Evolutionary conservation across 495 filamentous ascomycete genomes (phyloP).

Genomic region (Darksidea phi): DNA sequence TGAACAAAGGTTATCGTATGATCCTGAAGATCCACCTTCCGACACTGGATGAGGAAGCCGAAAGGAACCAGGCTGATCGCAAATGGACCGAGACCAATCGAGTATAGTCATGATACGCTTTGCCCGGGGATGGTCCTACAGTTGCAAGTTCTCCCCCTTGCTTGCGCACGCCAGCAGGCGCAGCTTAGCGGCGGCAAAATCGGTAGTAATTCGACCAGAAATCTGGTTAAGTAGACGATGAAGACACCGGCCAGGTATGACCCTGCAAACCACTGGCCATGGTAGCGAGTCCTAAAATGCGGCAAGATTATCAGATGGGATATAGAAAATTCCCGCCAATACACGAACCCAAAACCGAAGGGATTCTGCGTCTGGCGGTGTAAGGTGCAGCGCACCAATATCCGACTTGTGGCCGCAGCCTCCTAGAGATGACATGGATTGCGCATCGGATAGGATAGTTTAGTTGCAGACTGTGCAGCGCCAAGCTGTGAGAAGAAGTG

Average conservation of each 20-base stretch:
- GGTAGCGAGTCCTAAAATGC: slow-evolving; percentile 6
- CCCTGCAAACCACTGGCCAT: slow-evolving; percentile 1
- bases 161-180: neutral
- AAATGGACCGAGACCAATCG: too few species aligned
- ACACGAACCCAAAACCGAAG: neutral
- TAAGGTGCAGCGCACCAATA: neutral
- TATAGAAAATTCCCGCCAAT: slow-evolving; percentile 8
- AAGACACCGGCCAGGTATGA: neutral
- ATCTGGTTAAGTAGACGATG: neutral
- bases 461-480: slow-evolving; percentile 1
- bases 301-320: slow-evolving; percentile 1
- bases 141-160: neutral
- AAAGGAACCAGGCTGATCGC: too few species aligned
- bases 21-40: too few species aligned
- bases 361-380: slow-evolving; percentile 4
- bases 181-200: neutral
- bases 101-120: neutral
- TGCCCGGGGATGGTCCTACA: neutral
- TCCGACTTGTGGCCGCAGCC: neutral
- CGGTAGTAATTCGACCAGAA: neutral
- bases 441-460: neutral
- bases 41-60: too few species aligned
- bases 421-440: slow-evolving; percentile 1
- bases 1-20: too few species aligned
- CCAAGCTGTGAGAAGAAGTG: slow-evolving; percentile 25